Base-by-base conservation (phyloP, 345 rosid genomes). In the Citrus trifoliata region DNA sequence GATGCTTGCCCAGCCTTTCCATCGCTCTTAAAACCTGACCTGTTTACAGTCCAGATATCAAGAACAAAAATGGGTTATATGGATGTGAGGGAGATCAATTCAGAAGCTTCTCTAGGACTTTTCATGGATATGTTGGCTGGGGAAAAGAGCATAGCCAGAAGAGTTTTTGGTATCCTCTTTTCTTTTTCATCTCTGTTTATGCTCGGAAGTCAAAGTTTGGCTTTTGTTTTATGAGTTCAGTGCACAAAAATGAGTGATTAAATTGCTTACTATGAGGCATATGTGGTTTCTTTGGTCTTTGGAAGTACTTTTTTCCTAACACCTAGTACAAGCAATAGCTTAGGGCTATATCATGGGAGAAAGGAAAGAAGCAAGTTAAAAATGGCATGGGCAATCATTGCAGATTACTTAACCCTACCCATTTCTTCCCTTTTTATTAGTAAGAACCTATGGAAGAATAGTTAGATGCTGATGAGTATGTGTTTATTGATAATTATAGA, bases 11-110 rank as follows among this genome's bases (percentile, higher is more conserved):
- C 72, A 78, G 67, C 76, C 84, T 83, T 74, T 80, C 83, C 79
- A 76, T 82, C 13, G 82, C 81, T 84, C 73, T 90, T 85, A 85
- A 87, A 86, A 86, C 85, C 92, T 95, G 89, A 90, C 94, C 94
- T 90, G 84, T 92, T 82, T 88, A 80, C 98, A 93, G 96, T 93
- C 92, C 97, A 95, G 99, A 90, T 95, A 88, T 95, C 93, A 83
- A 95, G 90, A 86, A 88, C 79, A 82, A 88, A 86, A 80, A 87
- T 86, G 73, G 89, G 87, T 32, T 95, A 88, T 87, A 95, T 90
- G 89, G 99, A 95, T 81, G 82, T 85, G 91, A 95, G 85, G 89
- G 88, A 81, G 78, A 80, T 91, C 80, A 80, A 82, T 78, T 77
- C 87, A 1, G 88, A 88, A 75, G 79, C 85, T 28, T 80, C 90